Conservation (phyloP, 2,329 filamentous ascomycete species). For the Aspergillus transmontanensis region DNA sequence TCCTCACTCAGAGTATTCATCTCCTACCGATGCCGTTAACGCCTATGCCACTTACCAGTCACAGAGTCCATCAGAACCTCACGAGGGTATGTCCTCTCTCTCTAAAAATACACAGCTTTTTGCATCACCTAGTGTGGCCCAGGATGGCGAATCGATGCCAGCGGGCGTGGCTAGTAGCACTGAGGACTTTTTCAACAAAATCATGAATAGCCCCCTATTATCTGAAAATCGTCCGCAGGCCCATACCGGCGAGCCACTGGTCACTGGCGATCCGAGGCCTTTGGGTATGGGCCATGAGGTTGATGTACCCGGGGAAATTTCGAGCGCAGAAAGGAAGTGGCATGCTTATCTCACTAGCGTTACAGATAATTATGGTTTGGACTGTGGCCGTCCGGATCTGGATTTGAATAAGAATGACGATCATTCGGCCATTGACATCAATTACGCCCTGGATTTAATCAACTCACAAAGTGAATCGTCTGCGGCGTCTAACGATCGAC, state of each 20-base stretch:
- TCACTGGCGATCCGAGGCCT: not conserved
- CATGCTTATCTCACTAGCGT: conserved; percentile 35
- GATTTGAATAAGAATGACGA: conserved; percentile 75
- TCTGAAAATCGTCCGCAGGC: not conserved
- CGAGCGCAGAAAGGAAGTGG: conserved; percentile 32
- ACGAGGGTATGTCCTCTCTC: conserved; percentile 13
- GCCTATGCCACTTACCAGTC: conserved; percentile 7
- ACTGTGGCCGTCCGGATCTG: conserved; percentile 68
- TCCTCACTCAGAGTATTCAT: not conserved
- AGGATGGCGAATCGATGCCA: not conserved
- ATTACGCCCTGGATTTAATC: conserved; percentile 42
- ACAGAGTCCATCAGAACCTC: conserved; percentile 11
- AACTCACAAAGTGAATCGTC: conserved; percentile 18
- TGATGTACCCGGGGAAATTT: conserved; percentile 34
- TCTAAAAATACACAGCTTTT: conserved; percentile 13
- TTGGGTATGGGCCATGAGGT: not conserved
- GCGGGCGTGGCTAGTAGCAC: conserved; percentile 1
- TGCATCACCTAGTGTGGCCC: conserved; percentile 1
- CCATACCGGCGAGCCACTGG: not conserved
- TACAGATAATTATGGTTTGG: conserved; percentile 65
- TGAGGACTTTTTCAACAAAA: conserved; percentile 16
- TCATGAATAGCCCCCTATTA: conserved; percentile 12
- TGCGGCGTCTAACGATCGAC: not conserved
- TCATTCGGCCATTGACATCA: conserved; percentile 61
- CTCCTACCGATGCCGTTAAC: conserved; percentile 3